Evolutionary conservation across 2,329 filamentous ascomycete genomes (phyloP).

Genomic region (Verticillium tricorpus): DNA sequence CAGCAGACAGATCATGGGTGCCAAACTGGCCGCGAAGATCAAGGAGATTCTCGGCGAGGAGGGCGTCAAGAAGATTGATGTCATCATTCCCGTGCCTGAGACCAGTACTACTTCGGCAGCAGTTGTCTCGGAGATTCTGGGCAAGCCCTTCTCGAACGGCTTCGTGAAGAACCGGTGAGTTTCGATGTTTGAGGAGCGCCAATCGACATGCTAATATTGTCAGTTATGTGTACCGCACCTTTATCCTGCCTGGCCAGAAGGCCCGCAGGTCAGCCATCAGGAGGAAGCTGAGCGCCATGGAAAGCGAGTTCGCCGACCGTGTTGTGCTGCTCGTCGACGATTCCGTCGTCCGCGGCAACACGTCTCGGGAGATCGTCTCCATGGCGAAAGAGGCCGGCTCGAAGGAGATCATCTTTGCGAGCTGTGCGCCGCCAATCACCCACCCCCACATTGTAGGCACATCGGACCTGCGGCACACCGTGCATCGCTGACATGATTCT

Average conservation of each 20-base stretch:
- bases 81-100: constrained; percentile 69
- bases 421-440: constrained; percentile 76
- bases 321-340: constrained; percentile 85
- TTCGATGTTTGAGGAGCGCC: constrained; percentile 32
- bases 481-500: no score
- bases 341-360: constrained; percentile 83
- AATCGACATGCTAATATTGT: not conserved
- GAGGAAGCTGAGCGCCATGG: constrained; percentile 83
- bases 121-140: constrained; percentile 33
- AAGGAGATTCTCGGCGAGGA: constrained; percentile 62
- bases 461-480: no score
- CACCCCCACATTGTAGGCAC: constrained; percentile 78
- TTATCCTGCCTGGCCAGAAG: constrained; percentile 60
- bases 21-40: constrained; percentile 71
- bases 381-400: constrained; percentile 86
- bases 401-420: constrained; percentile 75
- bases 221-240: not conserved
- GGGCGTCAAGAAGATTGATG: constrained; percentile 71
- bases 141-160: constrained; percentile 73
- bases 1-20: constrained; percentile 82
- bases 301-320: constrained; percentile 75
- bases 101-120: constrained; percentile 10
- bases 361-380: constrained; percentile 48
- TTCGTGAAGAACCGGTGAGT: constrained; percentile 79
- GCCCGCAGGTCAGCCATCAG: constrained; percentile 80